phyloP scores from a whole-genome alignment of 805 yeast genomes.

The Teunomyces barrocoloradensis region DNA sequence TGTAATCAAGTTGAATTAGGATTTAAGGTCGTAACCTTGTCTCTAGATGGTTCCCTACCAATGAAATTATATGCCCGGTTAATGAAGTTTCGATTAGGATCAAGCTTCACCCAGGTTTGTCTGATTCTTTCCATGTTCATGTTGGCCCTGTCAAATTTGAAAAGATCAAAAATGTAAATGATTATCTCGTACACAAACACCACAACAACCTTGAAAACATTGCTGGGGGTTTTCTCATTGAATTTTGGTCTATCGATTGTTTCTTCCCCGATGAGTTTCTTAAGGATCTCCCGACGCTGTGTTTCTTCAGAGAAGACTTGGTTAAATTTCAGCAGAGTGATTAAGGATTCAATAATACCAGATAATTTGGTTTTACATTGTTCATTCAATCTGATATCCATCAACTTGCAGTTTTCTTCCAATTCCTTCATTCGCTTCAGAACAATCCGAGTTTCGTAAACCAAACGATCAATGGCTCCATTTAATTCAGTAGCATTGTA shows the following conservation, averaged over 20 bases:
- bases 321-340: constrained; percentile 30
- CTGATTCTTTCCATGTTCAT: constrained; percentile 45
- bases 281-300: constrained; percentile 26
- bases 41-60: constrained; percentile 16
- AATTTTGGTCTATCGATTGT: constrained; percentile 5
- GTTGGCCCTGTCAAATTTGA: constrained; percentile 38
- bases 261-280: constrained; percentile 24
- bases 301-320: constrained; percentile 26
- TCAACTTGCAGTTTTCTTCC: constrained; percentile 29
- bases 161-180: constrained; percentile 28
- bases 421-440: constrained; percentile 39
- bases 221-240: constrained; percentile 6
- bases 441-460: constrained; percentile 41
- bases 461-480: constrained; percentile 35
- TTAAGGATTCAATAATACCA: constrained; percentile 22
- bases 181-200: constrained; percentile 34
- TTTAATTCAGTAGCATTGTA: constrained; percentile 29
- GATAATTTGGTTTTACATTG: constrained; percentile 26
- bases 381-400: constrained; percentile 26
- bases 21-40: constrained; percentile 12
- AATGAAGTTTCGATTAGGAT: constrained; percentile 39
- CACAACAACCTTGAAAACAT: constrained; percentile 21
- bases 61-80: constrained; percentile 34
- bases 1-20: background rate
- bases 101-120: constrained; percentile 36